Evolutionary conservation across 2,329 filamentous ascomycete species (phyloP).

Genomic region (Hysterium pulicare): DNA sequence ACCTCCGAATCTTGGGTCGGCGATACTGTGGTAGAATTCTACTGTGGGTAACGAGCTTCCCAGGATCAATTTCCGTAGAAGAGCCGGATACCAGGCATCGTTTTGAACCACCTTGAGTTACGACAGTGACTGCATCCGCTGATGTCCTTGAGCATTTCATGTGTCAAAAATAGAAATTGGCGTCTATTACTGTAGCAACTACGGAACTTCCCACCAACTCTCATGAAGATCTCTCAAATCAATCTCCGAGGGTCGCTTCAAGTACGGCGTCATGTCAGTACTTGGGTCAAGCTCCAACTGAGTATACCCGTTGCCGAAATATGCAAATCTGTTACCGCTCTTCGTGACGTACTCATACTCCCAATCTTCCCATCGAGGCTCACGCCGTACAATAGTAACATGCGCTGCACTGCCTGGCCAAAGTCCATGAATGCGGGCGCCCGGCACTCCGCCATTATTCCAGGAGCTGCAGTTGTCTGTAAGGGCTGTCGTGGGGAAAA

Average conservation of each 20-base stretch:
- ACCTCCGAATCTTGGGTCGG: no score
- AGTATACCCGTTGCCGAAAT: slow-evolving; percentile 67
- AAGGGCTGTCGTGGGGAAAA: slow-evolving; percentile 52
- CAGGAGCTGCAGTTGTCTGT: slow-evolving; percentile 65
- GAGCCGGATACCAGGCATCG: no score
- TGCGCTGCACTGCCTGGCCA: slow-evolving; percentile 68
- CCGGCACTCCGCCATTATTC: slow-evolving; percentile 63
- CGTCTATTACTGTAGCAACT: no score
- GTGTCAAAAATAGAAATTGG: no score
- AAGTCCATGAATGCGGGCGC: slow-evolving; percentile 62
- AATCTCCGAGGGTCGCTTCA: slow-evolving; percentile 54
- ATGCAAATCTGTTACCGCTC: slow-evolving; percentile 54
- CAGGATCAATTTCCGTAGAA: no score
- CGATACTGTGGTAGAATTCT: no score
- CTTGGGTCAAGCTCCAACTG: slow-evolving; percentile 53
- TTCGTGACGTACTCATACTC: slow-evolving; percentile 49
- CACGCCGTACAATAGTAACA: slow-evolving; percentile 55
- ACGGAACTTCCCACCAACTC: slow-evolving; percentile 54
- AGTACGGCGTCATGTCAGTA: slow-evolving; percentile 62
- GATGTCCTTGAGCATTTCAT: no score
- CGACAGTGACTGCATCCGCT: no score
- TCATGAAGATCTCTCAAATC: slow-evolving; percentile 65
- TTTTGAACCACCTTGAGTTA: no score
- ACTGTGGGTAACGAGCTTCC: no score
- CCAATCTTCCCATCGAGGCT: slow-evolving; percentile 59